phyloP scores from a whole-genome alignment of 2,329 filamentous ascomycete genomes.

The Incumbomyces delicatus region DNA sequence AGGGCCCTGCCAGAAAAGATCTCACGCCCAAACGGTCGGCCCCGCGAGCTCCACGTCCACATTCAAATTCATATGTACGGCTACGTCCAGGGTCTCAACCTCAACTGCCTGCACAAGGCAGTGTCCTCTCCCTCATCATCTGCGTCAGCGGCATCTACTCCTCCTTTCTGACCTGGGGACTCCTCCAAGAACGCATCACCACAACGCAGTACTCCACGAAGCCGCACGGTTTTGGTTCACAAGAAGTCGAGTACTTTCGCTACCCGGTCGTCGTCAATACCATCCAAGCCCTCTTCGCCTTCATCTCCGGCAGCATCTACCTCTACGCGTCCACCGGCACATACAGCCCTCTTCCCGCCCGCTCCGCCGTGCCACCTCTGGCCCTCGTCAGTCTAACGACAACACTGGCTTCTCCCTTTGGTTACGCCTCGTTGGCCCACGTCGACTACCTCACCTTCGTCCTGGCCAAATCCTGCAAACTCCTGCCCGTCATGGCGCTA shows the following conservation, averaged over 20 bases:
- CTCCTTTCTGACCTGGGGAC: slow-evolving; percentile 91
- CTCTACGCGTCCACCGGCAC: slow-evolving; percentile 54
- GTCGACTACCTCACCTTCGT: slow-evolving; percentile 98
- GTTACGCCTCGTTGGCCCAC: slow-evolving; percentile 82
- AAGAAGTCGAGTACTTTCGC: slow-evolving; percentile 63
- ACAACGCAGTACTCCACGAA: slow-evolving; percentile 71
- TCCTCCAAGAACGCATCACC: slow-evolving; percentile 94
- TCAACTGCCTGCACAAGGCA: slow-evolving; percentile 37
- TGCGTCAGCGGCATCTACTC: slow-evolving; percentile 94
- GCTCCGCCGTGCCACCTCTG: slow-evolving; percentile 65
- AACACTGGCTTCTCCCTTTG: slow-evolving; percentile 87
- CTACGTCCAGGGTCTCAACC: neutral
- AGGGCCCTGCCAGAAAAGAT: slow-evolving; percentile 15
- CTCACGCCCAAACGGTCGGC: slow-evolving; percentile 18
- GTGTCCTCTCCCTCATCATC: slow-evolving; percentile 65
- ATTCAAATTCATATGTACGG: too few relatives aligned
- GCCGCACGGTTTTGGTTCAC: slow-evolving; percentile 19
- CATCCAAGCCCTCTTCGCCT: slow-evolving; percentile 83
- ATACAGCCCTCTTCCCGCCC: slow-evolving; percentile 61
- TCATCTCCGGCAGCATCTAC: slow-evolving; percentile 71
- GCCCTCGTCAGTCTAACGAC: slow-evolving; percentile 77
- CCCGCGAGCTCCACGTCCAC: slow-evolving; percentile 21
- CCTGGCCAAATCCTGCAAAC: slow-evolving; percentile 94
- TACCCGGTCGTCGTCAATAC: slow-evolving; percentile 95
- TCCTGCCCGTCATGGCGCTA: slow-evolving; percentile 94